Conservation (phyloP, 768 basidiomycete species). For the Phanerochaete sordida region DNA sequence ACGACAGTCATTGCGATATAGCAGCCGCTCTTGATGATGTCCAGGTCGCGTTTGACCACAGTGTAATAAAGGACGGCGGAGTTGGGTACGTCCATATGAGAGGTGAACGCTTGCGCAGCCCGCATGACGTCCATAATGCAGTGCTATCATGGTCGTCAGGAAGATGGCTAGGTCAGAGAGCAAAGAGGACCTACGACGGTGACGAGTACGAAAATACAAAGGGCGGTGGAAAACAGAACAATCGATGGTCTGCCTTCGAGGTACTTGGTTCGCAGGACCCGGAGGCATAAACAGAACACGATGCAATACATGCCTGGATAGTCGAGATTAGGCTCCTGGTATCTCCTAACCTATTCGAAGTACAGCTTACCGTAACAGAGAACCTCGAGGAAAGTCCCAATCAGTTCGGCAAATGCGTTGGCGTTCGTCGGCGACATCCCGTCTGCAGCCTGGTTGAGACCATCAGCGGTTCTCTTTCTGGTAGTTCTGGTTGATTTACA, state of each 20-base stretch:
- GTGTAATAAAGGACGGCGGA: slow-evolving; percentile 20
- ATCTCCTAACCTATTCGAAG: not conserved
- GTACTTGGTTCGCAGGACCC: slow-evolving; percentile 2
- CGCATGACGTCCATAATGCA: slow-evolving; percentile 24
- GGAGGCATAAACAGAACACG: slow-evolving; percentile 7
- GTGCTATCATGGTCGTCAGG: slow-evolving; percentile 15
- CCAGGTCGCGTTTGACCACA: slow-evolving; percentile 19
- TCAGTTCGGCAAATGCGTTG: slow-evolving; percentile 10
- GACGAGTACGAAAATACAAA: slow-evolving; percentile 13
- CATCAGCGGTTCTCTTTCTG: not conserved
- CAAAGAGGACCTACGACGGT: slow-evolving; percentile 14
- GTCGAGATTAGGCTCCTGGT: not conserved
- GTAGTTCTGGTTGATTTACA: too few relatives aligned
- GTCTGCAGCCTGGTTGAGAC: not conserved
- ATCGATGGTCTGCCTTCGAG: slow-evolving; percentile 1
- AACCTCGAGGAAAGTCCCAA: slow-evolving; percentile 11
- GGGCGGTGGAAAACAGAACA: slow-evolving; percentile 9
- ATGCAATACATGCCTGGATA: slow-evolving; percentile 7
- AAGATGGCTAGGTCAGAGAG: not conserved
- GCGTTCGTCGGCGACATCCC: slow-evolving; percentile 1
- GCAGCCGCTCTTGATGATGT: slow-evolving; percentile 24
- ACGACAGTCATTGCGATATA: slow-evolving; percentile 24
- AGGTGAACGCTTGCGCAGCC: slow-evolving; percentile 22
- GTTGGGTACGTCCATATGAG: slow-evolving; percentile 9
- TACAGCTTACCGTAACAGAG: slow-evolving; percentile 10